Evolutionary conservation across 75 land plant species (phyloP).

Genomic region (Picea sitchensis): DNA sequence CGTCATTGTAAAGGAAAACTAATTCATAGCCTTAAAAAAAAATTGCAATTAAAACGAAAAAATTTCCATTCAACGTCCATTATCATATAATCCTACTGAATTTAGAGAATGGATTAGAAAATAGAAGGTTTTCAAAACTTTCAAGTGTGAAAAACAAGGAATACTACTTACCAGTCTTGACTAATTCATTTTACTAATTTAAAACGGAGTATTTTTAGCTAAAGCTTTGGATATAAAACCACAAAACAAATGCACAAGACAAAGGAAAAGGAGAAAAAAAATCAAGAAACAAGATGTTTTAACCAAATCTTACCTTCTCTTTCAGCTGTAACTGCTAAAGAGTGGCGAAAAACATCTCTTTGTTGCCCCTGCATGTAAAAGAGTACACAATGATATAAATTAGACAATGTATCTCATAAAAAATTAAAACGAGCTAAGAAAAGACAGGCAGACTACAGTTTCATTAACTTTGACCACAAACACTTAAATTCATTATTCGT

Average conservation of each 20-base stretch:
- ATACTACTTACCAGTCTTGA: neutral
- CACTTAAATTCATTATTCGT: neutral
- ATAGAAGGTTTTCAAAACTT: neutral
- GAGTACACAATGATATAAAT: neutral
- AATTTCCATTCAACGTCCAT: neutral
- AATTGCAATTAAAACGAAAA: too few relatives aligned
- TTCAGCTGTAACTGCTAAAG: slow-evolving; percentile 73
- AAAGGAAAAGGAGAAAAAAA: neutral
- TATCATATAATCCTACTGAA: neutral
- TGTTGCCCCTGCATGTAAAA: slow-evolving; percentile 41
- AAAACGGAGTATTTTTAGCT: neutral
- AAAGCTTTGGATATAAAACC: neutral
- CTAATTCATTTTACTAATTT: neutral
- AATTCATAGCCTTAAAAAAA: neutral
- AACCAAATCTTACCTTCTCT: slow-evolving; percentile 59
- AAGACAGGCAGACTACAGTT: neutral
- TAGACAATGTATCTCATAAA: neutral
- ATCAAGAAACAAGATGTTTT: neutral
- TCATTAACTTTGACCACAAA: neutral
- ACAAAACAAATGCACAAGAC: too few relatives aligned
- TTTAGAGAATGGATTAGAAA: neutral
- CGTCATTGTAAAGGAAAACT: neutral
- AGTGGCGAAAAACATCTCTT: slow-evolving; percentile 60
- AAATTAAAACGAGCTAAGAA: neutral
- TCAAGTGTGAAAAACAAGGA: neutral